Conservation (phyloP, 1,139 yeast species). For the Hansenula lynferdii region DNA sequence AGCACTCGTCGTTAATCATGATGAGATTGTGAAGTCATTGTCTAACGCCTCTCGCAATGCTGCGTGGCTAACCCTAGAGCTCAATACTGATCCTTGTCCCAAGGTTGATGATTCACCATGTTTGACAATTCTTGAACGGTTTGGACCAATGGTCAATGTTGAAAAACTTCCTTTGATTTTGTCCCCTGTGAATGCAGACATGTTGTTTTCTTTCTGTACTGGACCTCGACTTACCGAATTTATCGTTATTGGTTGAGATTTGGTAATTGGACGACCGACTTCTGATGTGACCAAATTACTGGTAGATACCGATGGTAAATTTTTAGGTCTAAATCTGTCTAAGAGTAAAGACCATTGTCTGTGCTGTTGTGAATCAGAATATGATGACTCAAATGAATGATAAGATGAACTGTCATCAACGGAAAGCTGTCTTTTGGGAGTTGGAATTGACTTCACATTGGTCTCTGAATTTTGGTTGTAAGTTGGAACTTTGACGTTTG, state of each 20-base stretch:
- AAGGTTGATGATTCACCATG: slow-evolving; percentile 25
- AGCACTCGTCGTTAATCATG: not conserved
- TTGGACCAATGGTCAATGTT: slow-evolving; percentile 42
- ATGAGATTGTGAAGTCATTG: slow-evolving; percentile 20
- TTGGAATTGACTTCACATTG: not conserved
- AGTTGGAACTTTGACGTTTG: not conserved
- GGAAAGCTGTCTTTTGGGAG: not conserved
- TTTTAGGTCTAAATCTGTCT: slow-evolving; percentile 9
- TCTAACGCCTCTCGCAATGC: slow-evolving; percentile 40
- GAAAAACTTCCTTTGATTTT: slow-evolving; percentile 35
- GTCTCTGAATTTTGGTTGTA: not conserved
- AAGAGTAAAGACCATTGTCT: slow-evolving; percentile 12
- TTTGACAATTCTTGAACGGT: slow-evolving; percentile 32
- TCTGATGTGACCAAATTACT: slow-evolving; percentile 21
- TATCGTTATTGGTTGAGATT: slow-evolving; percentile 3
- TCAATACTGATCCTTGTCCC: slow-evolving; percentile 36
- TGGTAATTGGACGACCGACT: slow-evolving; percentile 17
- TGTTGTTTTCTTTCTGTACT: slow-evolving; percentile 7
- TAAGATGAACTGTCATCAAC: slow-evolving; percentile 2
- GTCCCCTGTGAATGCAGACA: slow-evolving; percentile 14
- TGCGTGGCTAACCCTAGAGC: slow-evolving; percentile 34
- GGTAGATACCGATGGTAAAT: slow-evolving; percentile 7
- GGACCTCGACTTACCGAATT: not conserved
- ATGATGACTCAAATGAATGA: slow-evolving; percentile 1
- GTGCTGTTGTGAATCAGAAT: slow-evolving; percentile 3